These are phyloP conservation scores for Tricholoma matsutake DNA, from an alignment of 768 basidiomycete species.

Conservation along the genomic window DNA sequence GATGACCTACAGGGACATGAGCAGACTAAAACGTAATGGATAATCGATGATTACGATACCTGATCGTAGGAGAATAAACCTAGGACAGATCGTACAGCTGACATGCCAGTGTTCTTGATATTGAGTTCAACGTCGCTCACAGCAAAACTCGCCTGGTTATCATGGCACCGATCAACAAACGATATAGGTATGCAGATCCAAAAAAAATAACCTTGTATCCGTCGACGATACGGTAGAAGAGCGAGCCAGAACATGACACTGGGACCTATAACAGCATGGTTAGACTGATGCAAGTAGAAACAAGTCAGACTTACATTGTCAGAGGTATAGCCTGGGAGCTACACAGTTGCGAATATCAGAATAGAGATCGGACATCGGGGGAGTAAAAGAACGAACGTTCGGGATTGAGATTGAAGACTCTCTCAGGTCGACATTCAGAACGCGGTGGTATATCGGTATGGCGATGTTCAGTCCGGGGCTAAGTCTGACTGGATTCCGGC, in stretches of 20 bases:
- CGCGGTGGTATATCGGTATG: constrained; percentile 44
- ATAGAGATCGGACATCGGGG: no score
- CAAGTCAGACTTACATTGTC: constrained; percentile 24
- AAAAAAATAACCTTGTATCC: constrained; percentile 39
- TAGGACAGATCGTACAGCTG: constrained; percentile 52
- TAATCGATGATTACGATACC: constrained; percentile 17
- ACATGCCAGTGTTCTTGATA: constrained; percentile 51
- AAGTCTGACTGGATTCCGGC: constrained; percentile 42
- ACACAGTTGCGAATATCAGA: background rate
- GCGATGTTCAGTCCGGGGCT: constrained; percentile 43
- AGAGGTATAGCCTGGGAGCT: constrained; percentile 33
- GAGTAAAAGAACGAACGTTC: constrained; percentile 38
- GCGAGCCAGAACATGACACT: constrained; percentile 48
- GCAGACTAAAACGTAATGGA: background rate
- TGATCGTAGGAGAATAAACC: constrained; percentile 49
- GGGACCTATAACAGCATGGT: constrained; percentile 36
- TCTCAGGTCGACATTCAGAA: constrained; percentile 44
- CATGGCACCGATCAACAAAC: background rate
- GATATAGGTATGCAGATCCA: background rate
- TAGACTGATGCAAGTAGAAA: background rate
- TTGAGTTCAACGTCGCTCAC: constrained; percentile 48
- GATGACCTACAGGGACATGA: constrained; percentile 36
- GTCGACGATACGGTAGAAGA: constrained; percentile 50
- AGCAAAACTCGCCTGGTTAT: constrained; percentile 41
- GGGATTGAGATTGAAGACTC: constrained; percentile 46